Conservation (phyloP, 345 rosid species). For the Cardamine occulta region DNA sequence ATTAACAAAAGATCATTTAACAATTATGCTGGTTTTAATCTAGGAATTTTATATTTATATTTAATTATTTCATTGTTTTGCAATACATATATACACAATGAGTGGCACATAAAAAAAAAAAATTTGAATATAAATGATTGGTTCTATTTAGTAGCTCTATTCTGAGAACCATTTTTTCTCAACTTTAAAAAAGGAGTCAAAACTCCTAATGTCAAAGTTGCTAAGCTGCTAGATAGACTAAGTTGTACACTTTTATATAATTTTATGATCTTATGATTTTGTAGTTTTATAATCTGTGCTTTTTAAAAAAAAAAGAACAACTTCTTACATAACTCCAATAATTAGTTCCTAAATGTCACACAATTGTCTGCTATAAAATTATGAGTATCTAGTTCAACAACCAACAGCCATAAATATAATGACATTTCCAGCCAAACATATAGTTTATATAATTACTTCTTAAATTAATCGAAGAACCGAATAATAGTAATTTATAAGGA, state of each 20-base stretch:
- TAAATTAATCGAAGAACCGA: conserved; percentile 14
- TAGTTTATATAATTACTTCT: conserved; percentile 12
- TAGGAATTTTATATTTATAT: background rate
- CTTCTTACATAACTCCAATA: conserved; percentile 9
- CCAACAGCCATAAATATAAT: conserved; percentile 42
- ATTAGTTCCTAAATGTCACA: conserved; percentile 33
- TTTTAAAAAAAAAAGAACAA: background rate
- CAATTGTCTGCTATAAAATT: conserved; percentile 34
- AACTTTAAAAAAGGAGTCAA: conserved; percentile 9
- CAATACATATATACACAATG: background rate
- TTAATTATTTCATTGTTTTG: background rate
- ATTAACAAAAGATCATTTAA: background rate
- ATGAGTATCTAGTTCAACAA: conserved; percentile 44
- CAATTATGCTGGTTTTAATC: background rate
- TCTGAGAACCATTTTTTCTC: conserved; percentile 16
- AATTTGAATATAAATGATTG: background rate
- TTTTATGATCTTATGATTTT: background rate
- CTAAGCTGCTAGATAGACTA: conserved; percentile 25
- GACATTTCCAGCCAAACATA: conserved; percentile 38
- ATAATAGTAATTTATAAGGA: conserved; percentile 25
- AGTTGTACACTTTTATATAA: background rate
- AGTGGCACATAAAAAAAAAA: background rate
- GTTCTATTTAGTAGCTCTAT: conserved; percentile 18
- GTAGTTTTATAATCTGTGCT: background rate
- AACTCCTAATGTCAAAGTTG: conserved; percentile 30